A percentile compares a stretch with the other conserved stretches of the same genome.
Evolutionary conservation across 2,329 filamentous ascomycete species (phyloP).

Genomic region (Aspergillus sp.): DNA sequence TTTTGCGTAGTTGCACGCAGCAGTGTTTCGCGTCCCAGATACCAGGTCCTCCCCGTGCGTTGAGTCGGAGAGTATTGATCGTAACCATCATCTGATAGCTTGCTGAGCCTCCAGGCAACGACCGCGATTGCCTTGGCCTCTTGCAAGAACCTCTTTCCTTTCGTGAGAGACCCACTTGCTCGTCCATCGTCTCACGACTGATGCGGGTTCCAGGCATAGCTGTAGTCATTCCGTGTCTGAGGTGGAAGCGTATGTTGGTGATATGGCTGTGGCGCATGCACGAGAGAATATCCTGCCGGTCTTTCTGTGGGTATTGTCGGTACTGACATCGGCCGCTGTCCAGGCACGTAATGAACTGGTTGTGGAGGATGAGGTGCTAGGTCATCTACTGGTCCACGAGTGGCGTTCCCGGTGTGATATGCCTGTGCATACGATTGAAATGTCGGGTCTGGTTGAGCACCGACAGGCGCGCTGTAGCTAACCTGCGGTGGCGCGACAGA

Average conservation of each 20-base stretch:
- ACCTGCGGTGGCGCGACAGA: conserved; percentile 23
- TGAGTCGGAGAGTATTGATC: neutral
- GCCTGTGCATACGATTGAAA: conserved; percentile 25
- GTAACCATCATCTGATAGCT: neutral
- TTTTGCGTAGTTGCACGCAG: neutral
- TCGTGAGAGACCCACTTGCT: neutral
- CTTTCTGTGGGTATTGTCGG: conserved; percentile 17
- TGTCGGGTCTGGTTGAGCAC: conserved; percentile 19
- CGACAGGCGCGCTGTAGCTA: conserved; percentile 20
- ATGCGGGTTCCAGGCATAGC: conserved; percentile 21
- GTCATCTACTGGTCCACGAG: conserved; percentile 18
- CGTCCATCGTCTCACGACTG: conserved; percentile 15
- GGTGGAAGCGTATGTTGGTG: conserved; percentile 14
- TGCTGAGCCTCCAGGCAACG: neutral
- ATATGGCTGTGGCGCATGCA: conserved; percentile 18
- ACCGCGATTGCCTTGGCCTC: neutral
- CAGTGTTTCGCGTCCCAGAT: neutral
- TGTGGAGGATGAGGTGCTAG: conserved; percentile 18
- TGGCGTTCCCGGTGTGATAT: conserved; percentile 18
- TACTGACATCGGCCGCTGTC: conserved; percentile 26
- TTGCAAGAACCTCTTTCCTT: neutral
- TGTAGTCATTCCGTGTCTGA: conserved; percentile 17
- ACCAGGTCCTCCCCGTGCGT: neutral
- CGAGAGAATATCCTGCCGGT: conserved; percentile 18
- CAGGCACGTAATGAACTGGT: conserved; percentile 17